phyloP scores from a whole-genome alignment of 768 basidiomycete species.

The Agaricus blazei region DNA sequence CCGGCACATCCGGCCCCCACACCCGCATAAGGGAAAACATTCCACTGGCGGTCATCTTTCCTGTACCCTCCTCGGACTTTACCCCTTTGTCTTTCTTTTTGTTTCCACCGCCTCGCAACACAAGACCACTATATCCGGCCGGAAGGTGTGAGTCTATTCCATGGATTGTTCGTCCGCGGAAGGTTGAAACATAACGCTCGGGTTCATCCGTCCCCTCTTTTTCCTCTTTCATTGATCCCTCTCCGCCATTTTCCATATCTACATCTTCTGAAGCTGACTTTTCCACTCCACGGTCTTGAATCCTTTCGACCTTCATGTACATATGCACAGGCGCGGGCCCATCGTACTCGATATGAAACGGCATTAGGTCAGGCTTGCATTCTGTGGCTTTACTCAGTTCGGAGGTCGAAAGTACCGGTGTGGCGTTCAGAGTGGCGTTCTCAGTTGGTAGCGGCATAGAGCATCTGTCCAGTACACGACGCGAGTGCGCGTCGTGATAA shows the following conservation, averaged over 20 bases:
- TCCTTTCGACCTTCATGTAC: conserved; percentile 41
- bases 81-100: neutral
- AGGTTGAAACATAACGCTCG: conserved; percentile 42
- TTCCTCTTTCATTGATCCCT: neutral
- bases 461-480: neutral
- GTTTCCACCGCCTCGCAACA: conserved; percentile 29
- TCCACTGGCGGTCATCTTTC: neutral
- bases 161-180: conserved; percentile 72
- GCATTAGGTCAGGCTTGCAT: conserved; percentile 72
- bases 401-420: conserved; percentile 1
- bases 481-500: too few relatives aligned
- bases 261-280: conserved; percentile 1
- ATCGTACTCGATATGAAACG: conserved; percentile 69
- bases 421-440: neutral
- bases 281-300: neutral
- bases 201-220: neutral
- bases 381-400: neutral
- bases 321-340: conserved; percentile 72
- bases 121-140: conserved; percentile 60
- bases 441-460: neutral
- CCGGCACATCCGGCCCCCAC: conserved; percentile 70
- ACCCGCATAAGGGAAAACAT: conserved; percentile 63
- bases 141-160: conserved; percentile 61
- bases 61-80: neutral
- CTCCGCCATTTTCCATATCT: neutral